Evolutionary conservation across 2,329 filamentous ascomycete species (phyloP), one percentile per base, ranked within the genome.

Genomic region (Colletotrichum phormii): DNA sequence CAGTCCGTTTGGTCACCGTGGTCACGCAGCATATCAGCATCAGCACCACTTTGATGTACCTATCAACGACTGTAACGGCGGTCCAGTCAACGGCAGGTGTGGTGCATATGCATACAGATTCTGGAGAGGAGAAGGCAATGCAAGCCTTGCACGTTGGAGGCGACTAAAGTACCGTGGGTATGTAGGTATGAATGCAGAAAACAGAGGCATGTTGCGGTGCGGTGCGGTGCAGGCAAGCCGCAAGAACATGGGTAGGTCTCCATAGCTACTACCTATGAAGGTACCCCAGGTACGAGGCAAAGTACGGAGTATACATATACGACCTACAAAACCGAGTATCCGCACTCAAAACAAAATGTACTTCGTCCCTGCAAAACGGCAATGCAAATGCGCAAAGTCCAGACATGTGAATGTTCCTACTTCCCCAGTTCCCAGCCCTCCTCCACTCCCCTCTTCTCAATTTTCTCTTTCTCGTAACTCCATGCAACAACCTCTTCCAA

Each of bases 351-450:
- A 22, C 18, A 15, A 13, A 18, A 51, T 24, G 59, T 62, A 62
- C 59, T 42, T 42, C 37, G 37, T 42, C 37, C 37, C 24, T 51
- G 11, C 13, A 8, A 15, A 51, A 35, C 8, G 7, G 26, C 26
- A 63, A 53, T 49, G 42, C 42, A 49, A 55, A 53, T 35, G 18
- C 54, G 51, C 49, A 63, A 59, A 22, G 35, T 59, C 24, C 3
- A 60, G 66, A 64, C 70, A 72, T 72, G 70, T 72, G 70, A 72
- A 70, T 69, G 63, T 72, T 70, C 54, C 7, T 57, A 29, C 18
- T 31, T 57, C 33, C 60, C 46, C 60, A 63, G 42, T 24, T 11
- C 49, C 49, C 3, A 53, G 8, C 9, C 29, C 42, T 31, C 53
- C 8, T 63, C 42, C 33, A 61, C 13, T 33, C 24, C 35, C 37